Conservation (phyloP, 2,329 filamentous ascomycete genomes). For the Emmonsiellopsis sp. region DNA sequence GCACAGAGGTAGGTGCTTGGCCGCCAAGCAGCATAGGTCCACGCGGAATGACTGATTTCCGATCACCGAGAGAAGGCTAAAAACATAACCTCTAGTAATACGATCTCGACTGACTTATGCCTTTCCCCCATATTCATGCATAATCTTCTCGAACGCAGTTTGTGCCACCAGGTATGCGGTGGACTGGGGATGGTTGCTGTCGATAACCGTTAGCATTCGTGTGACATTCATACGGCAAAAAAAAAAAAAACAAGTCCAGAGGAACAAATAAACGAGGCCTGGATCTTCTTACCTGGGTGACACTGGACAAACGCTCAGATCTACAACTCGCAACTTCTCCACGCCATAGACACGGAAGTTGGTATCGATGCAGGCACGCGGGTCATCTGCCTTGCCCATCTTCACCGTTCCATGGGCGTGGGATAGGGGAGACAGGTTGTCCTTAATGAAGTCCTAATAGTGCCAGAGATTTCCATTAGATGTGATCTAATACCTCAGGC, state of each 20-base stretch:
- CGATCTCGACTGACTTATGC: background rate
- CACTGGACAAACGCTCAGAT: slow-evolving; percentile 7
- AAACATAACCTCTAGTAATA: background rate
- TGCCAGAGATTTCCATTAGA: background rate
- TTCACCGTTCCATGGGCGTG: slow-evolving; percentile 7
- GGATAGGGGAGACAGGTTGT: background rate
- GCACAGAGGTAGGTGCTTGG: no score
- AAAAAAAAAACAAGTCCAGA: background rate
- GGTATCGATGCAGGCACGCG: slow-evolving; percentile 4
- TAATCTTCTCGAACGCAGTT: slow-evolving; percentile 36
- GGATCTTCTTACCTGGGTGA: slow-evolving; percentile 5
- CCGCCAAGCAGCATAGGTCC: no score
- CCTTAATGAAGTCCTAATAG: background rate
- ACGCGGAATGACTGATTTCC: no score
- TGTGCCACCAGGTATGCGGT: slow-evolving; percentile 41
- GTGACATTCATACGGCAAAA: background rate
- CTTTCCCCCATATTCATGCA: background rate
- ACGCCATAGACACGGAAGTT: slow-evolving; percentile 5
- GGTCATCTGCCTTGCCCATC: slow-evolving; percentile 8
- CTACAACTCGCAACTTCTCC: slow-evolving; percentile 6
- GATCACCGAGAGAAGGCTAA: no score
- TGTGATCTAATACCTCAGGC: background rate
- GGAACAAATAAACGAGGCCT: no score
- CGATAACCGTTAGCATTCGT: background rate
- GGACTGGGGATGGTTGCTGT: slow-evolving; percentile 38